Evolutionary conservation across 208 protist genomes (phyloP).

Genomic region (Tritrichomonas foetus): DNA sequence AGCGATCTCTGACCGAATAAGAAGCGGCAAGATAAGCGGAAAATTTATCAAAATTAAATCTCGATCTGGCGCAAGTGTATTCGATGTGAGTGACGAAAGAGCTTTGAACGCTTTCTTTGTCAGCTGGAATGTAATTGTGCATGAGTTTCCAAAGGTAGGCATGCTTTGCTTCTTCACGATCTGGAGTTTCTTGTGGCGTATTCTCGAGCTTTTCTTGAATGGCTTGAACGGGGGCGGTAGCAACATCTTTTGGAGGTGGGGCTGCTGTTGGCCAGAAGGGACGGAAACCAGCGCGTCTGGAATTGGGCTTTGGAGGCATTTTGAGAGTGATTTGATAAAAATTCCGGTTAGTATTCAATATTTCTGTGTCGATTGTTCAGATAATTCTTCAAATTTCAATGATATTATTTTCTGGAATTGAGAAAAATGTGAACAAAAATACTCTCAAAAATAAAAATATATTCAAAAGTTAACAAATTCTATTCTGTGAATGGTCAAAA

Average conservation of each 20-base stretch:
- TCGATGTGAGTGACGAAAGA: slow-evolving; percentile 58
- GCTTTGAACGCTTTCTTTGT: neutral
- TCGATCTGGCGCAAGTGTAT: slow-evolving; percentile 53
- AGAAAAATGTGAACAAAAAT: too few relatives aligned
- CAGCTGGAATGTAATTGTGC: neutral
- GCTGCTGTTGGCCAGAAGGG: neutral
- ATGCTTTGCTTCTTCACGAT: neutral
- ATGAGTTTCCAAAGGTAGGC: neutral
- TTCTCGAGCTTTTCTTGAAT: too few relatives aligned
- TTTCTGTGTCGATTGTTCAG: too few relatives aligned
- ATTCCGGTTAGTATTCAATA: too few relatives aligned
- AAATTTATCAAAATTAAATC: slow-evolving; percentile 51
- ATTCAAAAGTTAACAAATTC: too few relatives aligned
- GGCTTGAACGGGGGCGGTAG: neutral
- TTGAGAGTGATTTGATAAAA: too few relatives aligned
- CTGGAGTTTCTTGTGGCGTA: neutral
- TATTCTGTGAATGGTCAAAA: too few relatives aligned
- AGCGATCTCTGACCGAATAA: slow-evolving; percentile 51
- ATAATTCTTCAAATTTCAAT: too few relatives aligned
- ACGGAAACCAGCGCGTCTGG: neutral
- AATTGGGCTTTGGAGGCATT: too few relatives aligned
- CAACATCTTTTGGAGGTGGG: neutral
- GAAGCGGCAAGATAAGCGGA: slow-evolving; percentile 51
- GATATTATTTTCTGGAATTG: too few relatives aligned
- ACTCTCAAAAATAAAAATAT: too few relatives aligned